Base-by-base conservation (phyloP, 2,329 filamentous ascomycete genomes). In the Aschersonia sp. region DNA sequence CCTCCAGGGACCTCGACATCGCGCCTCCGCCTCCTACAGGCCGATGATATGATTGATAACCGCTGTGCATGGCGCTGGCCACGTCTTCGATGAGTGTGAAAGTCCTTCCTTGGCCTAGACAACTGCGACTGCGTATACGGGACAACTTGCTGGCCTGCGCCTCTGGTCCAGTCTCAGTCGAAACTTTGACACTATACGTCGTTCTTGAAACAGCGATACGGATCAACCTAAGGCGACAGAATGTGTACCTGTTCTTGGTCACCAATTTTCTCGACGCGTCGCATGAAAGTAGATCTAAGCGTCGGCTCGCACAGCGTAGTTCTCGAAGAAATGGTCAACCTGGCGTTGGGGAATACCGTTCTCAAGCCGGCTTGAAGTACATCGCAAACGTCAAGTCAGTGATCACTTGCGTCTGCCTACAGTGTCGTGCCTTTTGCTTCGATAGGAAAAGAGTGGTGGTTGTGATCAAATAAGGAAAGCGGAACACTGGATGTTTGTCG, bases 1-100 rank as follows among this genome's bases (percentile, higher is more conserved):
- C 35, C 40, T 49, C 71, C 66, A 7, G 67, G 64, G n/a, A 64
- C 60, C 50, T 68, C 64, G 41, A 59, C 4, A 35, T 31, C 6
- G 28, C n/a, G 9, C 42, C 38, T 10, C 42, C 45, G 42, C 35
- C 38, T 46, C 43, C 29, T 29, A 47, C 45, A 12, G 43, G 40
- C 30, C 43, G 50, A 38, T 43, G 40, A 9, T 46, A 46, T 3
- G 32, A 46, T 28, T 42, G 45, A 44, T 31, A 40, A 40, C 29
- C n/a, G 32, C 12, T 47, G 4, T 31, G 5, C 4, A 42, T 20
- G 9, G 20, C 12, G 5, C 28, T 45, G 9, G 46, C 38, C 12
- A 12, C n/a, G 5, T 43, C 31, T 45, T 28, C 5, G 20, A 20
- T 20, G 20, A 20, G 20, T 20, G 20, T 20, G 20, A 20, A 20